phyloP scores from a whole-genome alignment of 2,329 filamentous ascomycete species.

The Alternaria arbusti region DNA sequence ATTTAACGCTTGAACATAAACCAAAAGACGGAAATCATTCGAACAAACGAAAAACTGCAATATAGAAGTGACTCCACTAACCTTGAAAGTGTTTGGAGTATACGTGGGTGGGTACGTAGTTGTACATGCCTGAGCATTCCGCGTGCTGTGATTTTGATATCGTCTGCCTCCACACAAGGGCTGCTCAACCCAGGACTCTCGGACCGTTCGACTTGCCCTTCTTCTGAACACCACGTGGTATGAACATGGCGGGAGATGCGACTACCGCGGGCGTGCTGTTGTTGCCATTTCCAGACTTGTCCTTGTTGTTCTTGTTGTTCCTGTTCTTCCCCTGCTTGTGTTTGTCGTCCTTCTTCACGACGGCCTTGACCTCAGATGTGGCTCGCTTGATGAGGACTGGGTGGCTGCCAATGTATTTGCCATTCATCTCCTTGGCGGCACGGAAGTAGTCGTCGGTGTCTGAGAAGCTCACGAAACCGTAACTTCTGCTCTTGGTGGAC shows the following conservation, averaged over 20 bases:
- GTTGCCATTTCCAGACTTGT: constrained; percentile 13
- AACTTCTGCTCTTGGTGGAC: constrained; percentile 94
- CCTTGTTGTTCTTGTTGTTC: constrained; percentile 51
- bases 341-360: constrained; percentile 60
- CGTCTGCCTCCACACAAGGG: not conserved
- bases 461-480: constrained; percentile 94
- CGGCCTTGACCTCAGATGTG: constrained; percentile 87
- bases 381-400: constrained; percentile 86
- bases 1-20: not conserved
- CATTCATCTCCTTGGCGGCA: constrained; percentile 96
- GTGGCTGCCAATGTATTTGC: constrained; percentile 98
- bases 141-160: not conserved
- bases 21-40: not conserved
- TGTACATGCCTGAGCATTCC: not conserved
- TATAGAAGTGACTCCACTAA: constrained; percentile 1
- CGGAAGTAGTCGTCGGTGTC: constrained; percentile 97
- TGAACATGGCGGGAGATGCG: constrained; percentile 29
- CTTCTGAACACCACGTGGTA: constrained; percentile 40
- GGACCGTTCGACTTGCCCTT: constrained; percentile 39
- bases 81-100: not conserved
- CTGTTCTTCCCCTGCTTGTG: constrained; percentile 56
- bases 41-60: not conserved
- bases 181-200: constrained; percentile 36
- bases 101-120: too few species aligned
- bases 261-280: constrained; percentile 19